phyloP scores from a whole-genome alignment of 1,284 basidiomycete genomes.

The Puccinia coronata region DNA sequence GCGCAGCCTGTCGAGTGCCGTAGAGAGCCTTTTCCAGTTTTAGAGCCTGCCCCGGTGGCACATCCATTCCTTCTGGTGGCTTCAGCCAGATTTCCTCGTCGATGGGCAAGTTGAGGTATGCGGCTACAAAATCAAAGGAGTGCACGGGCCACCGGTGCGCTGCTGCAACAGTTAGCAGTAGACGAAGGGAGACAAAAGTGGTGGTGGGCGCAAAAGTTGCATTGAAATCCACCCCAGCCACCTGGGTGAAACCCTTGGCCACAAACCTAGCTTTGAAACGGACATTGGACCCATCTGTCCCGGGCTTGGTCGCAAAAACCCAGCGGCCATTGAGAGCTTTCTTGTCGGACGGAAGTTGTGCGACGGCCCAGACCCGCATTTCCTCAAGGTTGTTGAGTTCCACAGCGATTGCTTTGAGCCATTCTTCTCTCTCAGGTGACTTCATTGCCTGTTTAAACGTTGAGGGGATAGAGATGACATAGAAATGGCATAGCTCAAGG shows the following conservation, averaged over 20 bases:
- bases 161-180: not conserved
- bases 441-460: constrained; percentile 4
- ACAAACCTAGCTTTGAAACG: constrained; percentile 11
- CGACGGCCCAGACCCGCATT: not conserved
- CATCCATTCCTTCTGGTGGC: not conserved
- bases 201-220: too few species aligned
- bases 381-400: not conserved
- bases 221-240: too few species aligned
- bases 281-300: not conserved
- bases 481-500: not conserved
- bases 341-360: not conserved
- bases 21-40: constrained; percentile 10
- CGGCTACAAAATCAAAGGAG: constrained; percentile 18
- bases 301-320: too few species aligned
- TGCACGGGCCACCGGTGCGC: not conserved
- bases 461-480: not conserved
- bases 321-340: not conserved
- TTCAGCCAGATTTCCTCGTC: not conserved
- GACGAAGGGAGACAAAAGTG: not conserved
- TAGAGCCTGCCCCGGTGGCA: not conserved
- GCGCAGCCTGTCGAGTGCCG: too few species aligned
- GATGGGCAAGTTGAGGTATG: constrained; percentile 23
- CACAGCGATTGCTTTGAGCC: not conserved
- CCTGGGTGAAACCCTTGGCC: constrained; percentile 6
- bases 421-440: not conserved